Conservation (phyloP, 345 rosid genomes). For the Eucalyptus caleyi region DNA sequence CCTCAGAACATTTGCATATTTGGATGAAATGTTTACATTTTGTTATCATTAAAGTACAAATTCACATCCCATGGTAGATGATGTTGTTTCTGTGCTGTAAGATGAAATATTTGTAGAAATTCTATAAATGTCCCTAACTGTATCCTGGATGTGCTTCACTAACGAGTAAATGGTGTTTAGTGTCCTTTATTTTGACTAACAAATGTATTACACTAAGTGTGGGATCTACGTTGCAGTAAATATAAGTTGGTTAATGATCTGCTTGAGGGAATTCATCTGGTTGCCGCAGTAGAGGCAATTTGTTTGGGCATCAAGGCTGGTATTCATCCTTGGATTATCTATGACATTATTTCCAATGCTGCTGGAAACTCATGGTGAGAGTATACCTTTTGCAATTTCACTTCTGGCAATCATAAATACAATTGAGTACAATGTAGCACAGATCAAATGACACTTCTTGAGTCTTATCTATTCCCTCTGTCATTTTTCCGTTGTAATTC, state of each 20-base stretch:
- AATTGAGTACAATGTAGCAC: neutral
- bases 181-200: neutral
- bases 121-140: neutral
- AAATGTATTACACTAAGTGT: neutral
- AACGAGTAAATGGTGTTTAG: neutral
- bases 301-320: constrained; percentile 58
- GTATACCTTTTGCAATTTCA: neutral
- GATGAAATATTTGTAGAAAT: neutral
- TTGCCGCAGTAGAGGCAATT: constrained; percentile 88
- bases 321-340: constrained; percentile 89
- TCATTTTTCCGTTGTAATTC: neutral
- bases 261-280: constrained; percentile 82
- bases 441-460: neutral
- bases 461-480: neutral
- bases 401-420: neutral
- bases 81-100: neutral
- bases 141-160: neutral
- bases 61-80: neutral
- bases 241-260: constrained; percentile 65
- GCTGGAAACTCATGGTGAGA: constrained; percentile 97
- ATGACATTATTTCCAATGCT: constrained; percentile 90
- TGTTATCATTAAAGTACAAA: neutral
- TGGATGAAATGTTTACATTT: neutral
- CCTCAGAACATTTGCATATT: neutral
- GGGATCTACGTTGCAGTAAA: constrained; percentile 30